Conservation (phyloP, 345 rosid species). For the Euphorbia tirucalli region DNA sequence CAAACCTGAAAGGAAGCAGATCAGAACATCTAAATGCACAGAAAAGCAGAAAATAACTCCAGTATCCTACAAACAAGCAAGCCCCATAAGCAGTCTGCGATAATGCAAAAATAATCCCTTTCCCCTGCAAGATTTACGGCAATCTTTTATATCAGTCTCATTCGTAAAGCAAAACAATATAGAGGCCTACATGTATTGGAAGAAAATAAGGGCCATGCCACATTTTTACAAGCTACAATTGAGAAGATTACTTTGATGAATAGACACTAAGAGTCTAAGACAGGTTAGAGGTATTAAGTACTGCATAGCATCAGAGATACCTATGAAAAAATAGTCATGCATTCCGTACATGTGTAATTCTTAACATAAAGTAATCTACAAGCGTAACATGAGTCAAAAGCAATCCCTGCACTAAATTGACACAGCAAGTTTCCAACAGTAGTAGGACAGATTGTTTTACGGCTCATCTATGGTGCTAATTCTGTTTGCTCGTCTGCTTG, state of each 20-base stretch:
- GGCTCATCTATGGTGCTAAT: background rate
- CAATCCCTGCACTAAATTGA: background rate
- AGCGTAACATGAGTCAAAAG: background rate
- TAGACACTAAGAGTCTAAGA: background rate
- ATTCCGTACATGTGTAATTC: background rate
- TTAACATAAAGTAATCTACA: background rate
- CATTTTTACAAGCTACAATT: background rate
- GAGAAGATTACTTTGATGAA: background rate
- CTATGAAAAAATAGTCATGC: background rate
- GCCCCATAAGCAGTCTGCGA: slow-evolving; percentile 87
- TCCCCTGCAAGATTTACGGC: slow-evolving; percentile 47
- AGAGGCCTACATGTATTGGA: background rate
- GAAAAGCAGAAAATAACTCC: slow-evolving; percentile 73
- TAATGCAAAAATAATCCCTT: slow-evolving; percentile 57
- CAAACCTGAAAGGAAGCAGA: slow-evolving; percentile 87
- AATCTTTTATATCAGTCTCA: background rate
- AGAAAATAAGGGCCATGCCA: background rate
- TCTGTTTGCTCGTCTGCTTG: background rate
- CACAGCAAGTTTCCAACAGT: background rate
- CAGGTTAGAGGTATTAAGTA: background rate
- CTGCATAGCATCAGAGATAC: background rate
- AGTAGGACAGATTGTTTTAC: background rate
- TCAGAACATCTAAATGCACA: slow-evolving; percentile 42
- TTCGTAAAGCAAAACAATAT: slow-evolving; percentile 8
- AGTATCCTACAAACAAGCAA: slow-evolving; percentile 70